Conservation (phyloP, 768 basidiomycete genomes). For the Macrolepiota fuliginosa region DNA sequence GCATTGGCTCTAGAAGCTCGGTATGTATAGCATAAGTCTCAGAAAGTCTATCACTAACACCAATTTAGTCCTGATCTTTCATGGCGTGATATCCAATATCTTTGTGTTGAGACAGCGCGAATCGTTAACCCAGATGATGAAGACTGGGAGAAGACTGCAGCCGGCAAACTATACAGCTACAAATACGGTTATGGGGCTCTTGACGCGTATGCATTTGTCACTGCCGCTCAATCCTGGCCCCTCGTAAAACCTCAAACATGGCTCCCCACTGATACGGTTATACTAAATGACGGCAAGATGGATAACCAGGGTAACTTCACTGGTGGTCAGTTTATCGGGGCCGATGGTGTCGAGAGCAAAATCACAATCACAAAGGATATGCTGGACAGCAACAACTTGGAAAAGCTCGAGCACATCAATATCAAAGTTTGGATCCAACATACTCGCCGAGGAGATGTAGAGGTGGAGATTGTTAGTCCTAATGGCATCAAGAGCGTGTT, state of each 20-base stretch:
- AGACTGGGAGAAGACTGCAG: conserved; percentile 86
- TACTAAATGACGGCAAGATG: conserved; percentile 61
- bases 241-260: conserved; percentile 94
- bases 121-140: conserved; percentile 86
- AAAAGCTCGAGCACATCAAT: conserved; percentile 88
- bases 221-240: conserved; percentile 77
- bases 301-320: conserved; percentile 47
- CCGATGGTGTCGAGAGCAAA: conserved; percentile 61
- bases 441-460: conserved; percentile 82
- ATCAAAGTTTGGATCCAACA: conserved; percentile 94
- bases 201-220: conserved; percentile 81
- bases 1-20: conserved; percentile 86
- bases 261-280: conserved; percentile 74
- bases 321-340: conserved; percentile 65
- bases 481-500: conserved; percentile 83
- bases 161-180: conserved; percentile 68
- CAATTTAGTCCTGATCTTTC: conserved; percentile 79
- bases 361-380: conserved; percentile 66
- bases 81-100: conserved; percentile 95
- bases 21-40: conserved; percentile 37
- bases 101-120: conserved; percentile 74
- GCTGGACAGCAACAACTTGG: conserved; percentile 75
- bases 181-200: conserved; percentile 95
- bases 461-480: conserved; percentile 86
- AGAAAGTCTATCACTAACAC: conserved; percentile 3